Conservation (phyloP, 2,329 filamentous ascomycete genomes). For the Oidium heveae region DNA sequence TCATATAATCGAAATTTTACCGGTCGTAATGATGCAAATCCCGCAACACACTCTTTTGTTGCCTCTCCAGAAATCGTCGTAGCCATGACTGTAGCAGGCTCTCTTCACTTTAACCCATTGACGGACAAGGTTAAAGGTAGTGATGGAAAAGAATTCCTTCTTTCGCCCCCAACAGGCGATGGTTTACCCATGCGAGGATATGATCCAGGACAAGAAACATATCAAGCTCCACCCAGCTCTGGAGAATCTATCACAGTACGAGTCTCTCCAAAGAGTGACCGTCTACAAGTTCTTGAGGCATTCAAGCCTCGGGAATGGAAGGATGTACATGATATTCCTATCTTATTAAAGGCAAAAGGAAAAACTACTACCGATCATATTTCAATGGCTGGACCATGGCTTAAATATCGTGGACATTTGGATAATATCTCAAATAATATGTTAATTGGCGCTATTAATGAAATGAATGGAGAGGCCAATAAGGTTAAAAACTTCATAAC, state of each 20-base stretch:
- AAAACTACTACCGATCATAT: slow-evolving; percentile 97
- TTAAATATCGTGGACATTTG: slow-evolving; percentile 96
- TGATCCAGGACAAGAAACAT: slow-evolving; percentile 77
- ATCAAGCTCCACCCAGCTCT: slow-evolving; percentile 78
- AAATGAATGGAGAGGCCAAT: slow-evolving; percentile 90
- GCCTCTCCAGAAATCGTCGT: slow-evolving; percentile 77
- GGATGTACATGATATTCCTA: slow-evolving; percentile 60
- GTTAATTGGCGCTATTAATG: slow-evolving; percentile 92
- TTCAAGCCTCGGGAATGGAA: slow-evolving; percentile 83
- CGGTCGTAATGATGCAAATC: slow-evolving; percentile 89
- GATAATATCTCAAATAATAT: slow-evolving; percentile 99
- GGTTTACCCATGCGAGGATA: slow-evolving; percentile 64
- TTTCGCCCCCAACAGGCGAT: slow-evolving; percentile 53
- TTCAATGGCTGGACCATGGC: slow-evolving; percentile 88
- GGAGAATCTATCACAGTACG: slow-evolving; percentile 48
- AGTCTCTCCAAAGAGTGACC: slow-evolving; percentile 73
- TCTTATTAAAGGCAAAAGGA: slow-evolving; percentile 87
- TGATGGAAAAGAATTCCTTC: slow-evolving; percentile 87
- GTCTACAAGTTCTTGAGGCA: slow-evolving; percentile 72
- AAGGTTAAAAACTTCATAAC: slow-evolving; percentile 82
- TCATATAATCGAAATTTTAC: slow-evolving; percentile 99
- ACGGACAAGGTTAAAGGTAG: slow-evolving; percentile 82
- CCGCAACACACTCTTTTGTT: slow-evolving; percentile 81
- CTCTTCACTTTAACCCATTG: slow-evolving; percentile 81
- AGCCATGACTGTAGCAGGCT: slow-evolving; percentile 61